Conservation (phyloP, 345 rosid genomes). For the Populus nigra region DNA sequence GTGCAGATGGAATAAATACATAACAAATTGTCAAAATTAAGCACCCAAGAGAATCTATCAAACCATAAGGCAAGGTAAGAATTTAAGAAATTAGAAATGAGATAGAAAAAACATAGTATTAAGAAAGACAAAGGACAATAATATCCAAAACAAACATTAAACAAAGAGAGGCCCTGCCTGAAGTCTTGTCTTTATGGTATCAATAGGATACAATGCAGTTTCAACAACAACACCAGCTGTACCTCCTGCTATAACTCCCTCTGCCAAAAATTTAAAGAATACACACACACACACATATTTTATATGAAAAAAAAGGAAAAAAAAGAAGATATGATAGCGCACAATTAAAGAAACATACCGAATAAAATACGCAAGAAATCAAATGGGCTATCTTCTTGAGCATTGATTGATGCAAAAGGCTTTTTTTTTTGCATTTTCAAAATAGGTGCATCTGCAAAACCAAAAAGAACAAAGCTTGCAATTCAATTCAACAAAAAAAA, state of each 20-base stretch:
- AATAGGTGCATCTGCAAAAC: constrained; percentile 19
- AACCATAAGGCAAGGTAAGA: background rate
- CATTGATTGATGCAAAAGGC: constrained; percentile 59
- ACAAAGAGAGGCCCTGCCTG: constrained; percentile 47
- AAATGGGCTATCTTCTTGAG: constrained; percentile 58
- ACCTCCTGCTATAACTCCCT: constrained; percentile 93
- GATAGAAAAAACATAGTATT: background rate
- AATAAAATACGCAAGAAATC: constrained; percentile 67
- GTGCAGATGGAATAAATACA: background rate
- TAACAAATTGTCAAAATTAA: background rate
- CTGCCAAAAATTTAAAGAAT: constrained; percentile 39
- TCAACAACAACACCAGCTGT: constrained; percentile 96
- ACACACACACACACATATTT: background rate
- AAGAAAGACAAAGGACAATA: background rate
- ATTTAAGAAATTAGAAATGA: background rate
- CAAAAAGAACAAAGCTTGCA: background rate
- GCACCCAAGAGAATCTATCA: background rate
- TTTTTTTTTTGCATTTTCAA: constrained; percentile 41
- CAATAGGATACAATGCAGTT: constrained; percentile 87
- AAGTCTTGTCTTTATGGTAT: constrained; percentile 88
- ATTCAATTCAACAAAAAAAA: background rate
- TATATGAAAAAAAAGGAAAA: background rate
- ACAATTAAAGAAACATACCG: constrained; percentile 34
- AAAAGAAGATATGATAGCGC: background rate
- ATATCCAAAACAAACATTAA: background rate